Base-by-base conservation (phyloP, 768 basidiomycete genomes). In the Serpula lacrymans region DNA sequence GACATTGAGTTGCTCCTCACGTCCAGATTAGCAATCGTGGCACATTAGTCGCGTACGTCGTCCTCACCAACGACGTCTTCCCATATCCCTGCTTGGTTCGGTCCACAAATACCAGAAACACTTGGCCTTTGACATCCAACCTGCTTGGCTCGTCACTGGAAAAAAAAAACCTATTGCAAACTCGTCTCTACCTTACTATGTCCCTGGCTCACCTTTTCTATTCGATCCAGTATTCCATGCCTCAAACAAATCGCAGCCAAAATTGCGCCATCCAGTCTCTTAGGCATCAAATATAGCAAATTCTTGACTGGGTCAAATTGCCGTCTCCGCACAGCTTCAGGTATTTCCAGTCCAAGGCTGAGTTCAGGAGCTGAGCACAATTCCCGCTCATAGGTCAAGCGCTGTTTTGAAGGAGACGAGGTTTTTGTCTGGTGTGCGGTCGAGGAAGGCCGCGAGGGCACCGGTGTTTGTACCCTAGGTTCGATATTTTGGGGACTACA, bases 1-100 rank as follows among this genome's bases (percentile, higher is more conserved):
- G 46, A 52, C 24, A 43, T 52, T 35, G 48, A 36, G 26, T 23
- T 22, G 12, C 36, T 50, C 6, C 49, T 49, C 30, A 33, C 29
- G 30, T 40, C 38, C 28, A 23, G 44, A 38, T 21, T 40, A 22
- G n/a, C n/a, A n/a, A n/a, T n/a, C n/a, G n/a, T n/a, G n/a, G n/a
- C n/a, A n/a, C n/a, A n/a, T n/a, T n/a, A n/a, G n/a, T n/a, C n/a
- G n/a, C n/a, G n/a, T n/a, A n/a, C n/a, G n/a, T n/a, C n/a, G n/a
- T n/a, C n/a, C n/a, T n/a, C n/a, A n/a, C n/a, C n/a, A n/a, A n/a
- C n/a, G n/a, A n/a, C n/a, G n/a, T n/a, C n/a, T n/a, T n/a, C n/a
- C n/a, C n/a, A n/a, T n/a, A n/a, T n/a, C n/a, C n/a, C n/a, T n/a
- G n/a, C n/a, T n/a, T n/a, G n/a, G n/a, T n/a, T n/a, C n/a, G n/a